Evolutionary conservation across 139 green algal genomes (phyloP).

Genomic region (Chlamydomonas incerta): DNA sequence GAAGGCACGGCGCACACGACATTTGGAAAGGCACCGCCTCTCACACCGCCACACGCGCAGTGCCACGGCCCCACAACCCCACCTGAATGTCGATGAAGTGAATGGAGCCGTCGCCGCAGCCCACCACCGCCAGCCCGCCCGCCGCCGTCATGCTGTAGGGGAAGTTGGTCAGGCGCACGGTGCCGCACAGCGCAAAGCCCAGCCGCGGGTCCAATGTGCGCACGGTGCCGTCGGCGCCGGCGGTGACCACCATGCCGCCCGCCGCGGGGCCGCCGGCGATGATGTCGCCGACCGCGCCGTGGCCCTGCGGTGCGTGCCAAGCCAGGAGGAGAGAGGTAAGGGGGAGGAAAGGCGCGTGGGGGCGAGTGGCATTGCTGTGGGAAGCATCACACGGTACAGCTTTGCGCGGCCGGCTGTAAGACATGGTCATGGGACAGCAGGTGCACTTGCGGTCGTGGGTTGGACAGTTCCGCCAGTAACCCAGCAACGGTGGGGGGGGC

Average conservation of each 20-base stretch:
- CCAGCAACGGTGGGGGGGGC: too few species aligned
- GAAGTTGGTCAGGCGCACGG: slow-evolving; percentile 75
- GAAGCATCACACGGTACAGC: too few species aligned
- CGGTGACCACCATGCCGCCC: slow-evolving; percentile 59
- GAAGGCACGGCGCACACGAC: background rate
- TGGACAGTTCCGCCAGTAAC: too few species aligned
- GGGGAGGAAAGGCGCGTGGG: too few species aligned
- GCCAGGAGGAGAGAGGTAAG: too few species aligned
- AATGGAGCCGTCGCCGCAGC: slow-evolving; percentile 74
- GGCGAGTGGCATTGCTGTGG: too few species aligned
- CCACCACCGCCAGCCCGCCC: slow-evolving; percentile 59
- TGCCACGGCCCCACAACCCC: background rate
- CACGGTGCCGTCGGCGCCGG: slow-evolving; percentile 71
- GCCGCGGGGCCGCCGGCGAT: slow-evolving; percentile 47
- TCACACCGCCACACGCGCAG: background rate
- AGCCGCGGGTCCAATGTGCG: slow-evolving; percentile 64
- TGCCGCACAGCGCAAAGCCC: slow-evolving; percentile 45
- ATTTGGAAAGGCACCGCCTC: background rate
- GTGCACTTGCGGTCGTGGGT: too few species aligned
- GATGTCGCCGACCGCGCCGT: slow-evolving; percentile 72
- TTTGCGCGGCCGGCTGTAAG: too few species aligned
- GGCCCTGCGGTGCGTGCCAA: slow-evolving; percentile 14
- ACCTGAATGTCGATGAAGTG: slow-evolving; percentile 62
- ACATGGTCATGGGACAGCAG: too few species aligned
- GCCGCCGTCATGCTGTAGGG: slow-evolving; percentile 73